phyloP scores from a whole-genome alignment of 2,329 filamentous ascomycete genomes.

The Hymenoscyphus fructigenus region DNA sequence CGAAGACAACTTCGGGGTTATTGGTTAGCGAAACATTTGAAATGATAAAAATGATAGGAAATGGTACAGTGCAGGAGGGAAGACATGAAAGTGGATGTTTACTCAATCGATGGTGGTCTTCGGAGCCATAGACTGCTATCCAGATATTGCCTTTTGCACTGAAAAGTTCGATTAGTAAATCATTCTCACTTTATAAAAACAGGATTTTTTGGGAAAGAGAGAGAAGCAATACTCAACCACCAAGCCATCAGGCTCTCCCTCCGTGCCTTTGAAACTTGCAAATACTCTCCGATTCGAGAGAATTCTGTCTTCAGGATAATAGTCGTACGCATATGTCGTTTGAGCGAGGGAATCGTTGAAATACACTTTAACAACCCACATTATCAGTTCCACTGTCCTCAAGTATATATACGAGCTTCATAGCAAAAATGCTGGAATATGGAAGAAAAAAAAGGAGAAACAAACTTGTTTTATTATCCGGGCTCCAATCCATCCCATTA shows the following conservation, averaged over 20 bases:
- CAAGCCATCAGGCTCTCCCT: slow-evolving; percentile 39
- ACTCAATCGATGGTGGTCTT: slow-evolving; percentile 31
- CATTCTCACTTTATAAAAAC: background rate
- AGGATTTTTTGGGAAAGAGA: background rate
- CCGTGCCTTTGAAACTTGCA: slow-evolving; percentile 17
- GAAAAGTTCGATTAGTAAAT: background rate
- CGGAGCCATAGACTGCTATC: slow-evolving; percentile 37
- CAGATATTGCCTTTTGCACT: slow-evolving; percentile 39
- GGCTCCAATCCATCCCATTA: slow-evolving; percentile 39
- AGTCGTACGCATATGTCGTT: slow-evolving; percentile 37
- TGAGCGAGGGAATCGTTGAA: slow-evolving; percentile 39
- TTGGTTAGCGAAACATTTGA: background rate
- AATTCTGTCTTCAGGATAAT: slow-evolving; percentile 35
- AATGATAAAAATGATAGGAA: background rate
- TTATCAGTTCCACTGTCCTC: background rate
- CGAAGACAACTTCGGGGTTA: background rate
- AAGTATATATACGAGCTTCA: no score
- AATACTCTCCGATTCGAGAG: slow-evolving; percentile 35
- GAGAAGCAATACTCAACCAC: slow-evolving; percentile 36
- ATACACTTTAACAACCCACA: slow-evolving; percentile 31
- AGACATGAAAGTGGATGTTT: background rate
- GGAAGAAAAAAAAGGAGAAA: background rate
- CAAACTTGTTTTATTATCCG: slow-evolving; percentile 38
- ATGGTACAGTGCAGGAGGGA: background rate
- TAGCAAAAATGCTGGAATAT: no score